phyloP scores from a whole-genome alignment of 306 rosid genomes.

The Pachyrhizus erosus region DNA sequence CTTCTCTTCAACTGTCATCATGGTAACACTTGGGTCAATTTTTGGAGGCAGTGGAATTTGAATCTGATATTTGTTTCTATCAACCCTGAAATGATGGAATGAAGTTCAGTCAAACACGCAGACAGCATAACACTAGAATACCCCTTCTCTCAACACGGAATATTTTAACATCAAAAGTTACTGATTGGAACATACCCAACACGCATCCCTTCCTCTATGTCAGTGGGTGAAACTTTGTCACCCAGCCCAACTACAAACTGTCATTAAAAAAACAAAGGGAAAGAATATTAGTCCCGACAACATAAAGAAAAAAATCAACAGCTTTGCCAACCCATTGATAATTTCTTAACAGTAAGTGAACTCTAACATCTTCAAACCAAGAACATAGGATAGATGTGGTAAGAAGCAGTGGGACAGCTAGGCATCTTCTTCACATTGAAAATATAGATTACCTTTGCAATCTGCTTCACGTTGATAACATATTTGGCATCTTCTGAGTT shows the following conservation, averaged over 20 bases:
- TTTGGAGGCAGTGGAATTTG: conserved; percentile 94
- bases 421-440: not conserved
- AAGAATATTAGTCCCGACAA: conserved; percentile 33
- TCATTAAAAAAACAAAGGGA: not conserved
- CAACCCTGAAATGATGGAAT: conserved; percentile 62
- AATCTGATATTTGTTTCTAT: conserved; percentile 89
- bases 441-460: conserved; percentile 68
- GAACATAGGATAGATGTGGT: not conserved
- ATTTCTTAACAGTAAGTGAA: not conserved
- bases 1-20: conserved; percentile 92
- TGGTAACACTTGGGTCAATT: conserved; percentile 89
- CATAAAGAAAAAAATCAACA: not conserved
- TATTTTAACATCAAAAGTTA: conserved; percentile 3
- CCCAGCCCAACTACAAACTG: conserved; percentile 95
- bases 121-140: not conserved
- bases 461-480: conserved; percentile 89
- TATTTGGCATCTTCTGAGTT: conserved; percentile 92
- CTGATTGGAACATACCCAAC: conserved; percentile 71
- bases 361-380: conserved; percentile 22
- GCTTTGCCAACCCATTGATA: conserved; percentile 19
- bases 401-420: not conserved
- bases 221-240: conserved; percentile 94
- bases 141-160: not conserved
- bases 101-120: conserved; percentile 32
- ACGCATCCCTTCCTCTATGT: conserved; percentile 95